Conservation (phyloP, 176 grass and related monocot species). For the Olyra latifolia region DNA sequence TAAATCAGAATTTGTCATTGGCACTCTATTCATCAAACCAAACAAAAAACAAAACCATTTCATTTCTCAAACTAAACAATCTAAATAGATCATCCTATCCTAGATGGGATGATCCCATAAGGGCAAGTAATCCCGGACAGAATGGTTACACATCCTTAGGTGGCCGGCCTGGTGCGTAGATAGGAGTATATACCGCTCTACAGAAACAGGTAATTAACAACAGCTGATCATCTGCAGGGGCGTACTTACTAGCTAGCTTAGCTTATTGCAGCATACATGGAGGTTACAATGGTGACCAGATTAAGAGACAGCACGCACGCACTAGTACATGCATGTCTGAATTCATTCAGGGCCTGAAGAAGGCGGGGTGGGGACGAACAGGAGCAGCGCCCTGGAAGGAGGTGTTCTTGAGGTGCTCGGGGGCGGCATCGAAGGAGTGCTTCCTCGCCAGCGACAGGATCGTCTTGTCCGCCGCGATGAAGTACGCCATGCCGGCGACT, state of each 20-base stretch:
- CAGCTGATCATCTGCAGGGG: neutral
- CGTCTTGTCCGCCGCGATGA: conserved; percentile 74
- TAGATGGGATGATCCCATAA: too few species aligned
- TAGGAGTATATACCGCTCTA: neutral
- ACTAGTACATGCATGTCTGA: neutral
- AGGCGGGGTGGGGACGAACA: conserved; percentile 10
- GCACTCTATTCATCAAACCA: too few species aligned
- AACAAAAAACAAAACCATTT: too few species aligned
- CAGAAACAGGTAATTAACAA: neutral
- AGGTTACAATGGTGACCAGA: neutral
- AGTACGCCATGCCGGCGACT: conserved; percentile 69
- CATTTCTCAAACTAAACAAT: too few species aligned
- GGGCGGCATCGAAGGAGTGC: conserved; percentile 49
- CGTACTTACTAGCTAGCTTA: neutral
- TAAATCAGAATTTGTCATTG: too few species aligned
- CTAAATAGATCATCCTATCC: too few species aligned
- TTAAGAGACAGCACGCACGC: too few species aligned
- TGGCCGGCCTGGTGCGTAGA: too few species aligned
- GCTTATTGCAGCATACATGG: neutral
- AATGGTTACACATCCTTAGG: too few species aligned
- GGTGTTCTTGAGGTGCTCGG: conserved; percentile 42
- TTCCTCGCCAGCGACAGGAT: conserved; percentile 59
- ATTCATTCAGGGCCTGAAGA: conserved; percentile 37
- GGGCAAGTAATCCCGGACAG: too few species aligned
- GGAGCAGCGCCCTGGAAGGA: conserved; percentile 27